Evolutionary conservation across 495 filamentous ascomycete species (phyloP), one percentile per base, ranked within the genome.

Genomic region (Aspergillus haitiensis): DNA sequence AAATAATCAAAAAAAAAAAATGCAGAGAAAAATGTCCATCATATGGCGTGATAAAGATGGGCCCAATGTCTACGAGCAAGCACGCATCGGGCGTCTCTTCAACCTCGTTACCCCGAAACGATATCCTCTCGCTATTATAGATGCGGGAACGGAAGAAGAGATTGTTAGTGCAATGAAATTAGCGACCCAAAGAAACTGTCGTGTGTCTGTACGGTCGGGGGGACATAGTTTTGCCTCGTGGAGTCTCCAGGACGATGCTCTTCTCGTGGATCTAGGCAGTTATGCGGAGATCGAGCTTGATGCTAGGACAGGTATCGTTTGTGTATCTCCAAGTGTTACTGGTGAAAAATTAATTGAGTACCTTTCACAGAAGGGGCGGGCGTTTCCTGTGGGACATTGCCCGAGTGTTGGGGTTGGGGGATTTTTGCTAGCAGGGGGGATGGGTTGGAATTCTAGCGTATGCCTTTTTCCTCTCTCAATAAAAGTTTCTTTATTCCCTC

Each of bases 361-460:
- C 31, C 36, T 54, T 16, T 40, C 34, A 3, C 11, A 6, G 3
- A 33, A 18, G 2, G 73, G 67, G 0, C 59, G 60, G 37, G 70
- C 74, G 64, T 80, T 81, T 68, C 63, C 65, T 7, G 79, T 73
- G 1, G 78, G 78, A 0, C 79, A 82, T 64, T 82, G 78, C 66
- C 78, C 79, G 9, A 77, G 80, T 63, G 79, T 81, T 15, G 79
- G 76, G 12, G 18, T 82, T n/a, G 79, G 79, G 3, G 79, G 78
- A 1, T 82, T 80, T 60, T 62, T 81, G 18, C 55, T 81, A 8
- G 74, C 77, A 52, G 78, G 78, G 9, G 79, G 78, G 1, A 81
- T 81, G 76, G 78, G 78, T 8, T 80, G 78, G 76, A 76, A 76
- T 50, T 77, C 71, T 53, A 72, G 70, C 35, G 67, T 72, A 27